Conservation (phyloP, 306 rosid genomes). For the Prunus fruticosa region DNA sequence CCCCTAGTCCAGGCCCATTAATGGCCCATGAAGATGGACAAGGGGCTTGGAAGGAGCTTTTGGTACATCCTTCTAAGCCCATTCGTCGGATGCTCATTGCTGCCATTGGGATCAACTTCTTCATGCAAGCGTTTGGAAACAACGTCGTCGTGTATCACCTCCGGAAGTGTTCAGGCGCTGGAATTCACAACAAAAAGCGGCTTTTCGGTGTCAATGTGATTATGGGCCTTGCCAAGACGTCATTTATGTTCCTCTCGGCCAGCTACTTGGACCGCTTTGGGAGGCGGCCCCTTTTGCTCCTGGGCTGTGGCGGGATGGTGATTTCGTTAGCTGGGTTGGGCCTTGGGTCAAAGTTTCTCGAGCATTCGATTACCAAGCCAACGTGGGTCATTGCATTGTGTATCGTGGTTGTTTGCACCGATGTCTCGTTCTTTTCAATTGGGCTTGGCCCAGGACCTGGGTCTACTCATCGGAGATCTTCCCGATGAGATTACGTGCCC, state of each 20-base stretch:
- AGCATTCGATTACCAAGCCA: slow-evolving; percentile 28
- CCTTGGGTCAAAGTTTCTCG: slow-evolving; percentile 54
- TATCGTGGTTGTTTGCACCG: slow-evolving; percentile 52
- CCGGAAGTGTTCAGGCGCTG: slow-evolving; percentile 82
- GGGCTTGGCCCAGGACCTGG: slow-evolving; percentile 93
- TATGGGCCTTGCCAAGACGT: slow-evolving; percentile 64
- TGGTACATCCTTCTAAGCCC: slow-evolving; percentile 51
- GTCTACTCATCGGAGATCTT: slow-evolving; percentile 79
- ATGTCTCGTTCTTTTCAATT: slow-evolving; percentile 72
- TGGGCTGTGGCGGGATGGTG: slow-evolving; percentile 67
- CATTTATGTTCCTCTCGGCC: slow-evolving; percentile 59
- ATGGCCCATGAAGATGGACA: neutral
- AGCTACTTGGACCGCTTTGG: slow-evolving; percentile 60
- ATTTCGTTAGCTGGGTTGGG: slow-evolving; percentile 51
- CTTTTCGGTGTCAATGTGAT: slow-evolving; percentile 63
- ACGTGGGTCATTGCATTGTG: slow-evolving; percentile 54
- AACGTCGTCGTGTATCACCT: slow-evolving; percentile 82
- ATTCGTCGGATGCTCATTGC: slow-evolving; percentile 53
- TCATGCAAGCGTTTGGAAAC: slow-evolving; percentile 95
- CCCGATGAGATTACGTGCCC: slow-evolving; percentile 69
- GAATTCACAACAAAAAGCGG: slow-evolving; percentile 43
- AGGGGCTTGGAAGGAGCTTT: slow-evolving; percentile 72
- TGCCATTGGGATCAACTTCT: slow-evolving; percentile 75
- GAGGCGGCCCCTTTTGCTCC: slow-evolving; percentile 66
- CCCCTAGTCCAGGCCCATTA: no score